Evolutionary conservation across 352 stramenopile genomes (phyloP), one percentile per base, ranked within the genome.

Genomic region (Phytophthora melonis): DNA sequence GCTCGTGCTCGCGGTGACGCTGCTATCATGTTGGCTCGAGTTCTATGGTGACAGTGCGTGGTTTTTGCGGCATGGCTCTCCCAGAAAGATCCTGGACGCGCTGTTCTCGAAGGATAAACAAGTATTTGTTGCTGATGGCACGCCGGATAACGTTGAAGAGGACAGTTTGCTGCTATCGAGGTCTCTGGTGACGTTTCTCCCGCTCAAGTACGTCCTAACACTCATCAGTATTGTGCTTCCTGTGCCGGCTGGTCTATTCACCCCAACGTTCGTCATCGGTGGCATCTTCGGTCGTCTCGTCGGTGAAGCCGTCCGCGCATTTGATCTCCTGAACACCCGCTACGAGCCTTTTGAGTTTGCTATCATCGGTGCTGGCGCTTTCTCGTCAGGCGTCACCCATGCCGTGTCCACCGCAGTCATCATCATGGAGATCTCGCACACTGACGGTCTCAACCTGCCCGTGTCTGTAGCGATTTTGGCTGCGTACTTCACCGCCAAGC

Each of bases 391-490:
- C 52, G 94, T 98, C n/a, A 98, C 95, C 19, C 83, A 97, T 57
- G 92, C 94, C 9, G 91, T 98, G 49, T 98, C 89, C 11, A 98
- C 92, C 0, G 95, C 95, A 23, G 93, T 98, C 23, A 98, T 98
- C 66, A 95, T 96, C 58, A 98, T 98, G 86, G 95, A 98, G 74
- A 86, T 98, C 59, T 97, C 88, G 11, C 91, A 96, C 66, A 90
- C 93, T 7, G 86, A 97, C 60, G 81, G 86, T 13, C 77, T 98
- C 18, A 93, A 94, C 25, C 69, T 97, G n/a, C 92, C 92, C 25
- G 86, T 98, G 16, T 95, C 88, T 1, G 81, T 98, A 9, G 91
- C 92, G 9, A 95, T 97, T 77, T 71, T 98, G 53, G 84, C 93
- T 23, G 90, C 92, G 2, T 97, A 98, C 72, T 98, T 97, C 68